Percentiles rank a stretch among this genome's conserved stretches.
phyloP scores from a whole-genome alignment of 2,329 filamentous ascomycete genomes.

The Xylariaceae sp. region DNA sequence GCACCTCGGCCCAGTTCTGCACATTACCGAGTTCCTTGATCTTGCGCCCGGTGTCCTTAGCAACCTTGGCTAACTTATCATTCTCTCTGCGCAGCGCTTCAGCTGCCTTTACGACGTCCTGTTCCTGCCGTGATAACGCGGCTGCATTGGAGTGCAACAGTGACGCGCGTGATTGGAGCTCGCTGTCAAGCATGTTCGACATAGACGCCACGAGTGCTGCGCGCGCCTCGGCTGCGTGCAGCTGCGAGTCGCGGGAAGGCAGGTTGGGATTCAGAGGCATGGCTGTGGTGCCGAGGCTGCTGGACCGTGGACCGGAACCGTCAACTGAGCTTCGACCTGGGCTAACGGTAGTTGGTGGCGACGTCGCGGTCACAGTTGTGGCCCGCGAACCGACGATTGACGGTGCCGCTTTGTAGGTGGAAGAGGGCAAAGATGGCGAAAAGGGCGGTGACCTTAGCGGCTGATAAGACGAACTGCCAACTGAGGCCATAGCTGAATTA shows the following conservation, averaged over 20 bases:
- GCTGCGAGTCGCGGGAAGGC: constrained; percentile 41
- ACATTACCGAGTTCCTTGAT: constrained; percentile 75
- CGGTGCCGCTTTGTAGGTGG: constrained; percentile 15
- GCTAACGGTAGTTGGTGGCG: constrained; percentile 18
- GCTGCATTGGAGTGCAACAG: constrained; percentile 66
- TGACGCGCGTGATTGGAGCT: constrained; percentile 63
- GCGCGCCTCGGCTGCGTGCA: constrained; percentile 54
- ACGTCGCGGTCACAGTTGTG: constrained; percentile 10
- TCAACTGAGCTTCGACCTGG: neutral
- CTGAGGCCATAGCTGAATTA: constrained; percentile 4
- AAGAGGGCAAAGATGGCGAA: constrained; percentile 10
- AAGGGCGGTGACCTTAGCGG: constrained; percentile 11
- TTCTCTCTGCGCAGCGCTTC: constrained; percentile 59
- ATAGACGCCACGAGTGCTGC: constrained; percentile 58
- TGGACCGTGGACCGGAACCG: constrained; percentile 1
- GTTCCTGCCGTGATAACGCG: constrained; percentile 63
- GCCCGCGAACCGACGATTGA: constrained; percentile 17
- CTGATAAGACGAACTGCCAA: constrained; percentile 6
- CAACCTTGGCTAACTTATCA: constrained; percentile 60
- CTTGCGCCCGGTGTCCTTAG: constrained; percentile 56
- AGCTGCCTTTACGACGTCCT: constrained; percentile 58
- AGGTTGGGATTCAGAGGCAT: constrained; percentile 34
- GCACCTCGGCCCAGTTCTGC: constrained; percentile 83
- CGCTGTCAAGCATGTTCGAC: constrained; percentile 64
- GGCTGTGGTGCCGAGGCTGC: constrained; percentile 5